Conservation (phyloP, 768 basidiomycete genomes). For the Rhizopogon roseolus region DNA sequence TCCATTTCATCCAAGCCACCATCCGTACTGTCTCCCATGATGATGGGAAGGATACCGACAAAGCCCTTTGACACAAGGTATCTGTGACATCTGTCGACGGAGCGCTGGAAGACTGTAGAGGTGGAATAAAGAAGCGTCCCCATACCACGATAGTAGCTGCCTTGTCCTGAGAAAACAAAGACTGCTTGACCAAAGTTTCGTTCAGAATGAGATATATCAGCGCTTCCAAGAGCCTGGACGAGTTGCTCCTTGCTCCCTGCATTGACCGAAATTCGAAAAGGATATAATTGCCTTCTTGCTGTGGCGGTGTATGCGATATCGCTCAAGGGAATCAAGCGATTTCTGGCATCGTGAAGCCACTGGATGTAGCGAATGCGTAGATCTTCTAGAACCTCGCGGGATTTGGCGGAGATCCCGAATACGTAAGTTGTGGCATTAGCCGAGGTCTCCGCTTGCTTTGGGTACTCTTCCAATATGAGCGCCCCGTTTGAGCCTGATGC, state of each 20-base stretch:
- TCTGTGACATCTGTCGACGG: conserved; percentile 55
- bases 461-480: conserved; percentile 53
- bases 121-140: conserved; percentile 50
- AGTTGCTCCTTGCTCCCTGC: conserved; percentile 44
- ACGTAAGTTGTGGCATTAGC: conserved; percentile 26
- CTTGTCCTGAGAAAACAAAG: conserved; percentile 76
- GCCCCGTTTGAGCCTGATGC: conserved; percentile 70
- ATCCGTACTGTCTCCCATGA: conserved; percentile 24
- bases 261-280: conserved; percentile 46
- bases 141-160: conserved; percentile 65
- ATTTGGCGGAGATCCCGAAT: conserved; percentile 63
- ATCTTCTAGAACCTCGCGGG: conserved; percentile 37
- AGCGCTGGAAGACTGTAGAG: conserved; percentile 40
- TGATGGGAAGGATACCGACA: conserved; percentile 42
- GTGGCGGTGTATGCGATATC: conserved; percentile 67
- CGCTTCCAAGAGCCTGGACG: conserved; percentile 34
- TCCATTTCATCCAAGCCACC: conserved; percentile 22
- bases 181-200: conserved; percentile 31
- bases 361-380: conserved; percentile 43
- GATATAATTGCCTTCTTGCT: conserved; percentile 55
- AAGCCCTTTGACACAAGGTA: conserved; percentile 47
- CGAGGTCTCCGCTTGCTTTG: conserved; percentile 4
- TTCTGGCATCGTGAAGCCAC: conserved; percentile 37
- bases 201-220: conserved; percentile 28
- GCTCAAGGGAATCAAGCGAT: conserved; percentile 24